These are phyloP conservation scores for Ogataea haglerorum DNA, from an alignment of 805 yeast genomes.

Conservation along the genomic window DNA sequence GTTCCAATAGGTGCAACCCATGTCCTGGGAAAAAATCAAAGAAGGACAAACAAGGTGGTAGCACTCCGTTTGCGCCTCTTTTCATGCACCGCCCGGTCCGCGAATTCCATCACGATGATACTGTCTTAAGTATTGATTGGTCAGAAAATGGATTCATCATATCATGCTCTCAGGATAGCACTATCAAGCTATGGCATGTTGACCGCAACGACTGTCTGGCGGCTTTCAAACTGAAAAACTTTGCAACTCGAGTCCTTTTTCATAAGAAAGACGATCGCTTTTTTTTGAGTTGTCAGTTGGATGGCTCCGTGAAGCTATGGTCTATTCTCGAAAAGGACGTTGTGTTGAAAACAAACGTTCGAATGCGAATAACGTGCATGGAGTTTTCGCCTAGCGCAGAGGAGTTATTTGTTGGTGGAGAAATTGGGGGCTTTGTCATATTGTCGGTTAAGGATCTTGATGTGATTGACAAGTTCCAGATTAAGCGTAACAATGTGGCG, in stretches of 20 bases:
- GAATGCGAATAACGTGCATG: constrained; percentile 70
- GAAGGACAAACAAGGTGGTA: constrained; percentile 21
- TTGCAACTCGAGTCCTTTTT: constrained; percentile 75
- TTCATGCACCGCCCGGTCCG: constrained; percentile 65
- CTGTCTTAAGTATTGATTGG: constrained; percentile 81
- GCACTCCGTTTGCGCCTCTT: constrained; percentile 61
- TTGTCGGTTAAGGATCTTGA: constrained; percentile 64
- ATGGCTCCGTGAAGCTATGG: constrained; percentile 76
- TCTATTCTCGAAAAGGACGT: constrained; percentile 72
- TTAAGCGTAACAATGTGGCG: constrained; percentile 41
- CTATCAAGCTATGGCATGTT: constrained; percentile 82
- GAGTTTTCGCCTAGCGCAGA: constrained; percentile 67
- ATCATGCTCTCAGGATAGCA: constrained; percentile 80
- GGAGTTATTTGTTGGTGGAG: constrained; percentile 68
- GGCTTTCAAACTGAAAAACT: constrained; percentile 69
- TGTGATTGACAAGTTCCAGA: constrained; percentile 40
- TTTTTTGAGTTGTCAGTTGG: constrained; percentile 78
- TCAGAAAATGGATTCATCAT: constrained; percentile 78
- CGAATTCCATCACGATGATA: constrained; percentile 58
- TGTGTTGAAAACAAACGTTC: constrained; percentile 56
- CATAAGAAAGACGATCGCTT: constrained; percentile 87
- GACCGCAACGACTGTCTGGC: constrained; percentile 61
- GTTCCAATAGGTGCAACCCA: not conserved
- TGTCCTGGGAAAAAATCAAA: constrained; percentile 9
- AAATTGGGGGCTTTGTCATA: constrained; percentile 63